Conservation (phyloP, 192 early-diverging fungal genomes). For the Glomus cerebriforme region DNA sequence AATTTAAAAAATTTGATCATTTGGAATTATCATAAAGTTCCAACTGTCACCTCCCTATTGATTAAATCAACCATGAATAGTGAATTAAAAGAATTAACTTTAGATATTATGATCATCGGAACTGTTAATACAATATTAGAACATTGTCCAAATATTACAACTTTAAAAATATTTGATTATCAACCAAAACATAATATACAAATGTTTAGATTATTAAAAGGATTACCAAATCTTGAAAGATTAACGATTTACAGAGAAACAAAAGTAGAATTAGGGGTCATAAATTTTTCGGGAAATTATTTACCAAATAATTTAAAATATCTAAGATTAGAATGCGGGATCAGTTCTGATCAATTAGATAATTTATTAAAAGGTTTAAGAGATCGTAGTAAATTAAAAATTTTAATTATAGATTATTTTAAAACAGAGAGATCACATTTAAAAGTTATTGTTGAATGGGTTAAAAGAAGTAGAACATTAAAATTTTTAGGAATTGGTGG, state of each 20-base stretch:
- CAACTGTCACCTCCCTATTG: neutral
- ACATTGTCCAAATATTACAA: neutral
- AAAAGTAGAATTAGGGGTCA: constrained; percentile 3
- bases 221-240: neutral
- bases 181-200: neutral
- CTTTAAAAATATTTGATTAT: constrained; percentile 6
- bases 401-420: constrained; percentile 3
- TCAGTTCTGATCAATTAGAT: neutral
- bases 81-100: neutral
- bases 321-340: constrained; percentile 10
- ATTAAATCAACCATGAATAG: neutral
- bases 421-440: neutral
- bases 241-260: neutral
- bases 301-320: neutral
- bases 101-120: neutral
- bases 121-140: neutral
- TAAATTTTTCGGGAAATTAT: constrained; percentile 5
- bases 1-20: neutral
- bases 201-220: constrained; percentile 10
- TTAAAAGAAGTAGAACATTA: neutral
- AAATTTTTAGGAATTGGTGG: constrained; percentile 7
- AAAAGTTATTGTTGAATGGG: neutral
- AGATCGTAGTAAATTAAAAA: neutral
- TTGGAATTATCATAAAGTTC: neutral
- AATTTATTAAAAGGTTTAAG: neutral